A percentile compares a stretch with the other conserved stretches of the same genome.
Evolutionary conservation across 2,329 filamentous ascomycete genomes (phyloP).

Genomic region (Samsoniella hepiali): DNA sequence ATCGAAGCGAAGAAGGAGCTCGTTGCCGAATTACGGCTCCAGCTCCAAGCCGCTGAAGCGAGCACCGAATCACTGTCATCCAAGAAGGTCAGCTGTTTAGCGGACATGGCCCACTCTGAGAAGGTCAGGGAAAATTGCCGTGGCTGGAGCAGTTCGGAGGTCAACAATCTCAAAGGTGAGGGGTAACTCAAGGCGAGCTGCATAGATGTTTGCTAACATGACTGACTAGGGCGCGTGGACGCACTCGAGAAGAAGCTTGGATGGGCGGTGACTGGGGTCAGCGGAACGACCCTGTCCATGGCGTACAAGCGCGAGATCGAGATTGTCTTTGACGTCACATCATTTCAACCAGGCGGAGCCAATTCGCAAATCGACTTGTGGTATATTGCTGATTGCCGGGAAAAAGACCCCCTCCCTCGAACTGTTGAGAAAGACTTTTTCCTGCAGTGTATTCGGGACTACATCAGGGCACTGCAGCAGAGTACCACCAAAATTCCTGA

Average conservation of each 20-base stretch:
- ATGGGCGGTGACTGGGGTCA: slow-evolving; percentile 68
- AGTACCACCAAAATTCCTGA: slow-evolving; percentile 52
- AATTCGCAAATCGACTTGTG: slow-evolving; percentile 63
- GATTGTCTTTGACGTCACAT: slow-evolving; percentile 64
- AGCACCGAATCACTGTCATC: slow-evolving; percentile 60
- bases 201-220: slow-evolving; percentile 35
- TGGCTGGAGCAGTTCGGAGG: slow-evolving; percentile 82
- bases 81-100: slow-evolving; percentile 65
- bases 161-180: slow-evolving; percentile 71
- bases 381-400: slow-evolving; percentile 61
- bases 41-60: slow-evolving; percentile 65
- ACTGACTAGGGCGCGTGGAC: slow-evolving; percentile 57
- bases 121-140: slow-evolving; percentile 81
- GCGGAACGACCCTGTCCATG: slow-evolving; percentile 62
- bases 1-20: slow-evolving; percentile 66
- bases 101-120: slow-evolving; percentile 79
- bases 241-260: slow-evolving; percentile 63
- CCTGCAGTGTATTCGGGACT: slow-evolving; percentile 66
- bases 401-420: slow-evolving; percentile 51
- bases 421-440: slow-evolving; percentile 72
- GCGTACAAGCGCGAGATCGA: slow-evolving; percentile 70
- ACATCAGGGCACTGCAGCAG: slow-evolving; percentile 60
- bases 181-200: background rate
- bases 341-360: slow-evolving; percentile 49
- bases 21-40: slow-evolving; percentile 62